These are phyloP conservation scores for Sporisorium exsertum DNA, from an alignment of 1,284 basidiomycete genomes.

Conservation along the genomic window DNA sequence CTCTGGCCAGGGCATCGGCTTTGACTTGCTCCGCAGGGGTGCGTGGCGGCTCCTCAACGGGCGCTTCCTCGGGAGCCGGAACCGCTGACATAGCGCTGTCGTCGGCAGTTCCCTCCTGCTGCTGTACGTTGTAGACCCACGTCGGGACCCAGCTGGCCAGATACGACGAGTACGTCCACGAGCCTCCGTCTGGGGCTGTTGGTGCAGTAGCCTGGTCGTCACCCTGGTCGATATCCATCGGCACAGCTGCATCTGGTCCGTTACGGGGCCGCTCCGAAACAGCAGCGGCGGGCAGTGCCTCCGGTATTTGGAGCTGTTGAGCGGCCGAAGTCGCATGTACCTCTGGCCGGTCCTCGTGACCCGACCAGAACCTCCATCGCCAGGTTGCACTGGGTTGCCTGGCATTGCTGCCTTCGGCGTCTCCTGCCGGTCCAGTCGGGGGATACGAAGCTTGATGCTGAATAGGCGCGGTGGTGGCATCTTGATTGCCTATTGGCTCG, in stretches of 20 bases:
- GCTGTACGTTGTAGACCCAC: constrained; percentile 49
- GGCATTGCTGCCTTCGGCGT: background rate
- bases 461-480: background rate
- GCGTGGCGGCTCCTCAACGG: constrained; percentile 6
- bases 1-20: constrained; percentile 58
- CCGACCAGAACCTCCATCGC: constrained; percentile 44
- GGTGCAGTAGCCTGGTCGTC: background rate
- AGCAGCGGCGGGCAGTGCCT: background rate
- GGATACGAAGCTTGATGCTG: constrained; percentile 9
- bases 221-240: constrained; percentile 44
- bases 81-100: background rate
- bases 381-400: constrained; percentile 29
- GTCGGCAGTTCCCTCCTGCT: constrained; percentile 14
- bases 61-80: too few species aligned
- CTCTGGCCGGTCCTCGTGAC: constrained; percentile 16
- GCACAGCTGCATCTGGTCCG: constrained; percentile 17
- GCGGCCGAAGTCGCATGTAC: constrained; percentile 8
- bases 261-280: background rate
- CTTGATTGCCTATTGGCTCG: background rate
- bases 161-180: constrained; percentile 56
- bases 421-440: constrained; percentile 3
- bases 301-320: constrained; percentile 25
- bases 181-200: constrained; percentile 14
- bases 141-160: constrained; percentile 54
- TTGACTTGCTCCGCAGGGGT: constrained; percentile 66